Evolutionary conservation across 2,329 filamentous ascomycete genomes (phyloP).

Genomic region (Fusarium bulbicola): DNA sequence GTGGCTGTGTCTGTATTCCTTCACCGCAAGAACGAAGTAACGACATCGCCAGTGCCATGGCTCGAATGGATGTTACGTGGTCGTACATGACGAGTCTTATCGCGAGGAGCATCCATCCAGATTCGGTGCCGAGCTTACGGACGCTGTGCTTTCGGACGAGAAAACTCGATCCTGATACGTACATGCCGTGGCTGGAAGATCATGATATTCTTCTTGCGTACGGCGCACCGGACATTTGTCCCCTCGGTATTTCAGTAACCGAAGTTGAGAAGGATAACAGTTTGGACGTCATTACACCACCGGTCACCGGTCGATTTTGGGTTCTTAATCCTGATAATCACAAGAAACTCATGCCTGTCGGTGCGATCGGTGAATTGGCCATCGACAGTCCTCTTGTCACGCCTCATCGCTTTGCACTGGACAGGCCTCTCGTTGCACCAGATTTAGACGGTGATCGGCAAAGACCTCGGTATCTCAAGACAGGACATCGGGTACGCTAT

Average conservation of each 20-base stretch:
- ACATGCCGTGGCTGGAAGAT: constrained; percentile 56
- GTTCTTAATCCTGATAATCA: constrained; percentile 63
- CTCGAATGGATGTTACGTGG: constrained; percentile 60
- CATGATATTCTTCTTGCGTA: constrained; percentile 61
- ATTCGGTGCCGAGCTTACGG: constrained; percentile 49
- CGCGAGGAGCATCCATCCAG: constrained; percentile 55
- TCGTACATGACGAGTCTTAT: constrained; percentile 68
- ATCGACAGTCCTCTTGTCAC: constrained; percentile 60
- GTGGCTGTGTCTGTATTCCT: constrained; percentile 69
- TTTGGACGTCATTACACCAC: constrained; percentile 56
- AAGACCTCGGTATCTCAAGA: constrained; percentile 56
- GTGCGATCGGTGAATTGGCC: constrained; percentile 66
- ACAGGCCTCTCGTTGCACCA: constrained; percentile 42
- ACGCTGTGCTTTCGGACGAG: constrained; percentile 59
- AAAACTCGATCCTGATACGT: constrained; percentile 60
- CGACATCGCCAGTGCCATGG: constrained; percentile 60
- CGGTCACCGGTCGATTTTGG: constrained; percentile 60
- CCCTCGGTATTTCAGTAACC: constrained; percentile 60
- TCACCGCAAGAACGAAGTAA: constrained; percentile 58
- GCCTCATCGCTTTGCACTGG: constrained; percentile 48
- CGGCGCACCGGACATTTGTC: constrained; percentile 61
- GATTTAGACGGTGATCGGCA: background rate
- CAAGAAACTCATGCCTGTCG: constrained; percentile 61
- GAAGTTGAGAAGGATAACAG: constrained; percentile 51
- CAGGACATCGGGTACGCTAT: constrained; percentile 60